Percentiles rank a stretch among this genome's conserved stretches.
phyloP scores from a whole-genome alignment of 495 filamentous ascomycete species.

The Cairneyella variabilis region DNA sequence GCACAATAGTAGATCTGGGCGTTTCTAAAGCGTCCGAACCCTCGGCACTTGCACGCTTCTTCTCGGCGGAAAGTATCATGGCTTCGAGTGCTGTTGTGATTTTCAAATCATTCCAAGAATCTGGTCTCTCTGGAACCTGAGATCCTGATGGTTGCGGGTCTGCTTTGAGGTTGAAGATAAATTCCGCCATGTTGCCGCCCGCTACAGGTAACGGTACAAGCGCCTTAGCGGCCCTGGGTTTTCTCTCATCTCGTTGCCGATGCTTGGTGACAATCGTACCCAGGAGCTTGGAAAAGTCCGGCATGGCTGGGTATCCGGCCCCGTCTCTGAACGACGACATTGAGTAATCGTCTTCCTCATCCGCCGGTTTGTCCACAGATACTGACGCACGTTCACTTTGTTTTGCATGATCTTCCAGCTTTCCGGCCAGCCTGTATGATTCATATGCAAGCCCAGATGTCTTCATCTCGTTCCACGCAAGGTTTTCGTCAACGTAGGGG shows the following conservation, averaged over 20 bases:
- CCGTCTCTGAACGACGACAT: no score
- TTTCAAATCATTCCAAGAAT: conserved; percentile 34
- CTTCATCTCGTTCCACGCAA: conserved; percentile 35
- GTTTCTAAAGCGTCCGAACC: conserved; percentile 24
- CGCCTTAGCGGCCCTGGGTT: no score
- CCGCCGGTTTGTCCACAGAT: conserved; percentile 1
- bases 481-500: conserved; percentile 64
- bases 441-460: conserved; percentile 64
- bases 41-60: conserved; percentile 24
- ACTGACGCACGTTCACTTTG: no score
- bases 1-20: conserved; percentile 56
- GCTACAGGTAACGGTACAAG: no score
- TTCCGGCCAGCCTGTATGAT: conserved; percentile 17
- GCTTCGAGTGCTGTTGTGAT: conserved; percentile 28
- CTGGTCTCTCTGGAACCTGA: not conserved
- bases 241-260: no score
- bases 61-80: conserved; percentile 19
- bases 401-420: conserved; percentile 30
- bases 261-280: no score
- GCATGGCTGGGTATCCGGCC: no score
- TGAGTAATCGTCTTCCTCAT: not conserved
- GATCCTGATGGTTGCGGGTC: not conserved
- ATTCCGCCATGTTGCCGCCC: not conserved
- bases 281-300: no score
- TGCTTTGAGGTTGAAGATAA: not conserved